phyloP scores from a whole-genome alignment of 2,329 filamentous ascomycete genomes.

The Neurospora crassa region DNA sequence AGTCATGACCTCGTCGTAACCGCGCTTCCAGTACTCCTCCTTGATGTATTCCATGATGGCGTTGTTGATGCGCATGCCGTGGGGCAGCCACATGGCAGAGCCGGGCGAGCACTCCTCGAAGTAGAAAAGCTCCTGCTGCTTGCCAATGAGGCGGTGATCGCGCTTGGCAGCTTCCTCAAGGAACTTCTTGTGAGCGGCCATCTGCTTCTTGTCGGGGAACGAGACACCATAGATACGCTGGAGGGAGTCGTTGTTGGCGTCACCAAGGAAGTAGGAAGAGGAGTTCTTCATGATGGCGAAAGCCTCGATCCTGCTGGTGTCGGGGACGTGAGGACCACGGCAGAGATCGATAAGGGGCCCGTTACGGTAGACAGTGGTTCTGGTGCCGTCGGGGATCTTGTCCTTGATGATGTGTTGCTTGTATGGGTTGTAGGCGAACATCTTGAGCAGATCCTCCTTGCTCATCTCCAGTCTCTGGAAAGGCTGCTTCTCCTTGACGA shows the following conservation, averaged over 20 bases:
- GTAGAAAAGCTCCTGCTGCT: conserved; percentile 95
- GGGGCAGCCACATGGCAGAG: conserved; percentile 83
- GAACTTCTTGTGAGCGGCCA: conserved; percentile 89
- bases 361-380: conserved; percentile 88
- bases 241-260: conserved; percentile 86
- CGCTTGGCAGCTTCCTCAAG: conserved; percentile 97
- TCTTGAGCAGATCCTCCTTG: conserved; percentile 85
- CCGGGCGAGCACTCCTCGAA: conserved; percentile 93
- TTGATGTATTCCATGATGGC: conserved; percentile 72
- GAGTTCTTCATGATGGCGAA: conserved; percentile 80
- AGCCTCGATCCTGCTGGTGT: conserved; percentile 87
- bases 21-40: conserved; percentile 83
- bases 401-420: conserved; percentile 96
- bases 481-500: conserved; percentile 93
- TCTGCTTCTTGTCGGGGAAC: conserved; percentile 89
- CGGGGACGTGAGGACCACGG: conserved; percentile 86
- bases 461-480: conserved; percentile 81
- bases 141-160: conserved; percentile 87
- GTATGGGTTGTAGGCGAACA: conserved; percentile 98
- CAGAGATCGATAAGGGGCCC: conserved; percentile 93
- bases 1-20: conserved; percentile 89
- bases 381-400: conserved; percentile 81
- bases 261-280: conserved; percentile 65
- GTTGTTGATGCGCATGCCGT: conserved; percentile 91
- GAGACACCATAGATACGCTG: conserved; percentile 96